Evolutionary conservation across 225 moss, liverwort and hornwort species (phyloP).

Genomic region (Bryoerythrophyllum caledonicum): DNA sequence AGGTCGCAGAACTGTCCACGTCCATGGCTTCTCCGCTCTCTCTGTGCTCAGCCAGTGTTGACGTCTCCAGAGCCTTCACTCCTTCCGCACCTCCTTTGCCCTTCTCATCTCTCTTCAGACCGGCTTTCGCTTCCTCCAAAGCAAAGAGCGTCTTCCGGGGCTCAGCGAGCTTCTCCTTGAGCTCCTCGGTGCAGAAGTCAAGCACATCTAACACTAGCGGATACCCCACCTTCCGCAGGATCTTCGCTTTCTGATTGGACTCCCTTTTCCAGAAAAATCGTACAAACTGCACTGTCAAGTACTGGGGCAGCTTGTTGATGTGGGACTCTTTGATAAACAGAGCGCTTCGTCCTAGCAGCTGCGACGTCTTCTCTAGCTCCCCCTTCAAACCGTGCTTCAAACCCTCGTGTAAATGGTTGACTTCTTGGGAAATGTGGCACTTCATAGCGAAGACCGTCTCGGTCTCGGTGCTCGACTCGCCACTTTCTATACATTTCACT

Average conservation of each 20-base stretch:
- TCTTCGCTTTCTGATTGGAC: constrained; percentile 92
- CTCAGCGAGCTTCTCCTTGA: constrained; percentile 65
- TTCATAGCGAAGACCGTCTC: constrained; percentile 88
- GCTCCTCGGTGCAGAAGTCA: constrained; percentile 93
- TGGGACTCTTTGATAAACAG: constrained; percentile 59
- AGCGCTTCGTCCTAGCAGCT: constrained; percentile 70
- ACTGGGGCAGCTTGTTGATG: constrained; percentile 51
- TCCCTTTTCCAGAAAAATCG: constrained; percentile 83
- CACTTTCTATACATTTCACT: constrained; percentile 84
- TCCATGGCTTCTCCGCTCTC: constrained; percentile 48
- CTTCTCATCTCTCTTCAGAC: constrained; percentile 67
- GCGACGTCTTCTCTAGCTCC: constrained; percentile 88
- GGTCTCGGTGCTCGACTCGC: constrained; percentile 70
- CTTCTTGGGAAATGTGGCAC: constrained; percentile 93
- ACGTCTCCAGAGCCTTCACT: constrained; percentile 59
- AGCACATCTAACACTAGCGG: constrained; percentile 85
- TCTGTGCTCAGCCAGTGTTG: constrained; percentile 35
- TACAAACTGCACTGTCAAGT: constrained; percentile 83
- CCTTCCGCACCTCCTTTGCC: constrained; percentile 72
- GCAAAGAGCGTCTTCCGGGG: constrained; percentile 70
- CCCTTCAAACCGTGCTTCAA: constrained; percentile 89
- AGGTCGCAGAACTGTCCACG: constrained; percentile 41
- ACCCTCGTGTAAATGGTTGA: constrained; percentile 95
- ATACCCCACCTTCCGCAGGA: constrained; percentile 88
- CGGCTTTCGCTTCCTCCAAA: constrained; percentile 76